These are phyloP conservation scores for Cryptosporidium bovis DNA, from an alignment of 169 alveolate genomes.

Conservation along the genomic window DNA sequence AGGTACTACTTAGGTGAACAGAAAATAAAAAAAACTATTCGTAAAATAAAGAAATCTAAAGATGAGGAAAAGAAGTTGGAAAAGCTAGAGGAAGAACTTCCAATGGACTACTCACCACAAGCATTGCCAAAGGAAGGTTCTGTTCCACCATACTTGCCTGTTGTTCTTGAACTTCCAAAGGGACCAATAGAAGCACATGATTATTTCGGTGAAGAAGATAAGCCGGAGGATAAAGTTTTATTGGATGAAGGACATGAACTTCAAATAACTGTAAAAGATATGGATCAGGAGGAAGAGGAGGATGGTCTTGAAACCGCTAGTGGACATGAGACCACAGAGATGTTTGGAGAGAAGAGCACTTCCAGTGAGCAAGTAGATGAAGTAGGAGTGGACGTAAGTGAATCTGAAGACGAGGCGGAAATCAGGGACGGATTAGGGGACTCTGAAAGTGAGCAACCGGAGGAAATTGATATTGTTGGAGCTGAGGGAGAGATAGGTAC, in stretches of 20 bases:
- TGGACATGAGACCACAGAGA: background rate
- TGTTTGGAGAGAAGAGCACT: background rate
- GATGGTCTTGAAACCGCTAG: background rate
- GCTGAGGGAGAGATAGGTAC: background rate
- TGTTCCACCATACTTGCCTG: constrained; percentile 2
- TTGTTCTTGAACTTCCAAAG: background rate
- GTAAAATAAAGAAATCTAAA: background rate
- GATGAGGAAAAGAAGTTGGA: constrained; percentile 24
- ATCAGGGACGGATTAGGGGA: background rate
- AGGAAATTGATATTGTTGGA: background rate
- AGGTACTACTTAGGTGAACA: constrained; percentile 5
- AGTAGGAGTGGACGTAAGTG: background rate
- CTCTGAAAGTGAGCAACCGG: background rate
- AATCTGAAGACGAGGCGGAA: background rate
- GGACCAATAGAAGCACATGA: background rate
- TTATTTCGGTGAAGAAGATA: background rate
- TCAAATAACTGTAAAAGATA: background rate
- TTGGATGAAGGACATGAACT: background rate
- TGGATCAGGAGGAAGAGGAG: background rate
- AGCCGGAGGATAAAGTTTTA: background rate
- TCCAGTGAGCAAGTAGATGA: background rate
- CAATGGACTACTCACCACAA: constrained; percentile 53
- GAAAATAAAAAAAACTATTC: background rate
- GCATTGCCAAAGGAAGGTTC: constrained; percentile 26
- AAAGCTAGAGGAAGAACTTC: constrained; percentile 46